Percentiles rank a stretch among this genome's conserved stretches.
These are phyloP conservation scores for Trichopus zeylanicus DNA, from an alignment of 116 monocot species.

Conservation along the genomic window DNA sequence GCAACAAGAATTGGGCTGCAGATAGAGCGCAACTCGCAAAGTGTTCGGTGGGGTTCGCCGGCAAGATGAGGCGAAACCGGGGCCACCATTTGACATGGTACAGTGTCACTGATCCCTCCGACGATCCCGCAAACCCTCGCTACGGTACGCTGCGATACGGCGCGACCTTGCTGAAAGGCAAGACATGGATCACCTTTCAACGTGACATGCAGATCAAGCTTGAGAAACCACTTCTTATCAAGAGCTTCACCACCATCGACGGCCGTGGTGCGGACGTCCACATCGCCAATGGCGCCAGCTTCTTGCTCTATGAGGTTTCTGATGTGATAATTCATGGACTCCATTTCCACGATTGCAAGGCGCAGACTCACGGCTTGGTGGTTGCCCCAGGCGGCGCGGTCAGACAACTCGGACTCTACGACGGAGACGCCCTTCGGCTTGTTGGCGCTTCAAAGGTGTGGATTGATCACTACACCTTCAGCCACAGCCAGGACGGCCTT, in stretches of 20 bases:
- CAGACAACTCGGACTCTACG: constrained; percentile 13
- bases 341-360: constrained; percentile 43
- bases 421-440: constrained; percentile 75
- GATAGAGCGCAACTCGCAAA: constrained; percentile 46
- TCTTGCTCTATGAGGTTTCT: constrained; percentile 55
- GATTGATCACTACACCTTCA: constrained; percentile 91
- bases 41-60: constrained; percentile 73
- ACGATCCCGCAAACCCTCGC: constrained; percentile 48
- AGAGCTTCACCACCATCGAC: constrained; percentile 68
- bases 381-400: constrained; percentile 21
- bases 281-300: constrained; percentile 58
- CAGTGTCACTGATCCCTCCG: constrained; percentile 53
- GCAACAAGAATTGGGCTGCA: constrained; percentile 31
- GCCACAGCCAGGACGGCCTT: constrained; percentile 56
- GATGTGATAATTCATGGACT: constrained; percentile 83
- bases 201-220: constrained; percentile 60
- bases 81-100: constrained; percentile 35
- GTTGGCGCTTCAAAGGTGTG: constrained; percentile 51
- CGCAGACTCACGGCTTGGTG: constrained; percentile 23
- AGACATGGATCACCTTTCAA: constrained; percentile 69
- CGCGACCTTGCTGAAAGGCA: constrained; percentile 32
- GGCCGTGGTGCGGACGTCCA: constrained; percentile 67
- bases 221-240: constrained; percentile 27
- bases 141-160: constrained; percentile 68
- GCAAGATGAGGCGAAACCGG: constrained; percentile 57